Base-by-base conservation (phyloP, 2,329 filamentous ascomycete genomes). In the Clonostachys sp. region DNA sequence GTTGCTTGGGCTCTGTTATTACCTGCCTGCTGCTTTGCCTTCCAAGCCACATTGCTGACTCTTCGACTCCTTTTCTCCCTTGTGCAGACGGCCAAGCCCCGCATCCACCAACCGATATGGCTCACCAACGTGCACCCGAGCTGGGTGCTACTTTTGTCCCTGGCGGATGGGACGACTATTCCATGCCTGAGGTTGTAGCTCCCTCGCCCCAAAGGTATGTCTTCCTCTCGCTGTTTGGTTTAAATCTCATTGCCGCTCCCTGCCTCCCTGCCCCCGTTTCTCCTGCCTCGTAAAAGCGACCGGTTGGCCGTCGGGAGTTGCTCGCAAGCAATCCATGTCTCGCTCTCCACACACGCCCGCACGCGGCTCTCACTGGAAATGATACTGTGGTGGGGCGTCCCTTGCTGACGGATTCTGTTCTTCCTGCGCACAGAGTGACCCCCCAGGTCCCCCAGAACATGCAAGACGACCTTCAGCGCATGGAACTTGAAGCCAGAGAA, bases 371-470 rank as follows among this genome's bases (percentile, higher is more conserved):
- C n/a, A 13, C 35, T 44, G 36, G 36, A 18, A 39, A 39, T 18
- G 36, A 18, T 24, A 34, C 44, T 47, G 44, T 44, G 44, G 63
- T 63, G 62, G 62, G 62, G 61, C 63, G 55, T 16, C 24, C 17
- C 36, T 46, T 55, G 62, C 67, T 69, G 61, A 72, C 66, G 54
- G 17, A 54, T 58, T 57, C 58, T 64, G 55, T 41, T 44, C 43
- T 56, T 53, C 42, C 46, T 54, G 58, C 58, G 53, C 63, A 56
- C 67, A 95, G 90, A 74, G 83, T 95, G 61, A 96, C 92, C 84
- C 89, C 90, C 65, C 91, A 96, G 77, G 91, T 96, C 55, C 90
- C 92, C 57, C 88, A 92, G 70, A 92, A 96, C 70, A 96, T 99
- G 82, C 91, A 96, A 72, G 86, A 95, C 61, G 92, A 89, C 69